Base-by-base conservation (phyloP, 129 eudicot species). In the Flaveria robusta region DNA sequence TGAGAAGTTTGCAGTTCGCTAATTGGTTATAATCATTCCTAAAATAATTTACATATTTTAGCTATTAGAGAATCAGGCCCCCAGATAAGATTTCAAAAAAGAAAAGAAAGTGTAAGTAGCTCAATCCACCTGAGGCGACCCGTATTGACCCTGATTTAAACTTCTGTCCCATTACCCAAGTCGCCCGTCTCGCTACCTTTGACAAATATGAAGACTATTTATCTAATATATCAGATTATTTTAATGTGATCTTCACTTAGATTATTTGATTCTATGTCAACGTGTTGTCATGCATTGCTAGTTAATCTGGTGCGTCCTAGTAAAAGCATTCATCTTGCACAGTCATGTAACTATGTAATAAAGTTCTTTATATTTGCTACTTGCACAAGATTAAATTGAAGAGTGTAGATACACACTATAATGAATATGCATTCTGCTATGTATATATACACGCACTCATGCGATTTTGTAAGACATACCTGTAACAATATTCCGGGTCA, bases 401-500 rank as follows among this genome's bases (percentile, higher is more conserved):
- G 45, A 58, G 59, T 7, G 5, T 19, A 4, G 13, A 24, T 58
- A 22, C 41, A 14, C 55, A 22, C 39, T 29, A 55, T 7, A 39
- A 55, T 50, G 41, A 18, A 39, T n/a, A 56, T 14, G 24, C 18
- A 55, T 37, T 37, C 16, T 74, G 43, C 20, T 13, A 13, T 29
- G 49, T 46, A 58, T 9, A 66, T 3, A 22, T 13, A 26, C 4
- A 71, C 15, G 13, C 52, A 47, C 16, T 14, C 52, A 75, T 63
- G 67, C 9, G 23, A 6, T 66, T 19, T 23, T 67, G 54, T 4
- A 41, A 70, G 50, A 55, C 8, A 54, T 74, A 91, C 99, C 99
- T 94, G 96, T 91, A 82, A 45, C 79, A 78, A 78, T 79, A 94
- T 77, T 94, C 99, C 1, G 89, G 91, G 70, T 94, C 99, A 20